Percentiles rank a stretch among this genome's conserved stretches.
phyloP scores from a whole-genome alignment of 164 flowering plant genomes.

The Macadamia tetraphylla region DNA sequence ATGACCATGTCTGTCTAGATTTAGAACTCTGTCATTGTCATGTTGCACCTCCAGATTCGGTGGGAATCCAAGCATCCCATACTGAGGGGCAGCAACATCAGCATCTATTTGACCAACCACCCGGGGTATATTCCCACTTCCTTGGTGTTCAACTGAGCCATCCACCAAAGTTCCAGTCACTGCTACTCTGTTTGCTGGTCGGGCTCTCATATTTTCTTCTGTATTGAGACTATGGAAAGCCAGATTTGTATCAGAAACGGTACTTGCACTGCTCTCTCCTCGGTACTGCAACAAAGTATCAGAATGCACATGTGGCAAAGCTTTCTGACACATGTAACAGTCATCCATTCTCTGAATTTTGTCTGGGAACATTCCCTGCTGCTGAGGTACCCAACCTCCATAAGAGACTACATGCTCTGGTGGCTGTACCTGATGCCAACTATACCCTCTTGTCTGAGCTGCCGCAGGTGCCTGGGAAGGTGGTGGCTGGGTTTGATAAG shows the following conservation, averaged over 20 bases:
- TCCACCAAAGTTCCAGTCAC: conserved; percentile 35
- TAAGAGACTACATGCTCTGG: conserved; percentile 35
- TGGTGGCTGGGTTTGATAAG: conserved; percentile 31
- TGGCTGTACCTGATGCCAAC: conserved; percentile 41
- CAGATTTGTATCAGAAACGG: conserved; percentile 29
- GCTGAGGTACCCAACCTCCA: conserved; percentile 46
- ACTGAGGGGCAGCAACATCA: conserved; percentile 18
- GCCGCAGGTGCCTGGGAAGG: conserved; percentile 17
- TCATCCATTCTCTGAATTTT: conserved; percentile 37
- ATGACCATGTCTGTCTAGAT: conserved; percentile 21
- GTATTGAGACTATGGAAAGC: conserved; percentile 41
- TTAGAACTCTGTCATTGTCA: conserved; percentile 26
- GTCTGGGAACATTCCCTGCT: conserved; percentile 31
- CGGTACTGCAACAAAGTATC: conserved; percentile 57
- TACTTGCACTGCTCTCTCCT: conserved; percentile 23
- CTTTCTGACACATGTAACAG: conserved; percentile 77
- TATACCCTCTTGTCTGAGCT: conserved; percentile 37
- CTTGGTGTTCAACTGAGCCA: conserved; percentile 23
- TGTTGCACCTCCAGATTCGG: conserved; percentile 23
- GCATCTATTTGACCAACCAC: conserved; percentile 24
- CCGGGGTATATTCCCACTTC: conserved; percentile 22
- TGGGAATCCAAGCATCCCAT: conserved; percentile 18
- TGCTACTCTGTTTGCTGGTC: conserved; percentile 22
- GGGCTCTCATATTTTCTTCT: conserved; percentile 35
- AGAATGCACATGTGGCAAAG: conserved; percentile 88